Base-by-base conservation (phyloP, 805 yeast species). In the Starmera quercuum region DNA sequence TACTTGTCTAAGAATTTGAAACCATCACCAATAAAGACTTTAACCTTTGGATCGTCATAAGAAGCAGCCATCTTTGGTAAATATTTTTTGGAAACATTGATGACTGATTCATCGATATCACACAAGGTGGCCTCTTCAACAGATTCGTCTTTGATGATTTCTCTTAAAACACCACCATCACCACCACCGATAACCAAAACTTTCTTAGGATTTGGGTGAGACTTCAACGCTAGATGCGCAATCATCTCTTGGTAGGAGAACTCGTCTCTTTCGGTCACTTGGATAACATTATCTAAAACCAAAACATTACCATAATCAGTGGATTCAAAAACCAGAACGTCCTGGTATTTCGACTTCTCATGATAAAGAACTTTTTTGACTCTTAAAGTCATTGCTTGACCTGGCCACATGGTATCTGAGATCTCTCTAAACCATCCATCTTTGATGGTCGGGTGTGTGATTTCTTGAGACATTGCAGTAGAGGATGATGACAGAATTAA, bases 161-260 rank as follows among this genome's bases (percentile, higher is more conserved):
- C 97, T 64, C 97, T 78, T 53, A 90, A 73, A 33, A 90, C 97
- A 63, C 97, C 97, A 50, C 98, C 98, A 60, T 90, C 98, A 54
- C 98, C 98, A 45, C 98, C 98, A 39, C 98, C 98, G 54, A 90
- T 83, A 43, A 90, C 97, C 36, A 90, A 69, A 17, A 94, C 97
- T 51, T 73, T 80, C 71, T 84, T 85, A 38, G 97, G 97, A 66
- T 84, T 78, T 50, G 95, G 88, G 64, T 92, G 97, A 34, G 92
- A 78, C 74, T 81, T 83, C 61, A 92, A 54, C 6, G 95, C 95
- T 53, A 92, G 71, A 63, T 90, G 97, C 26, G 97, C 68, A 61
- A 90, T 90, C 97, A 90, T 92, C 66, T 90, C 98, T 68, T 92
- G 98, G 71, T 88, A 90, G 19, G 97, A 76, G 61, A 85, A 90